These are phyloP conservation scores for Fusarium solani-melongenae DNA, from an alignment of 2,329 filamentous ascomycete genomes.

Conservation along the genomic window DNA sequence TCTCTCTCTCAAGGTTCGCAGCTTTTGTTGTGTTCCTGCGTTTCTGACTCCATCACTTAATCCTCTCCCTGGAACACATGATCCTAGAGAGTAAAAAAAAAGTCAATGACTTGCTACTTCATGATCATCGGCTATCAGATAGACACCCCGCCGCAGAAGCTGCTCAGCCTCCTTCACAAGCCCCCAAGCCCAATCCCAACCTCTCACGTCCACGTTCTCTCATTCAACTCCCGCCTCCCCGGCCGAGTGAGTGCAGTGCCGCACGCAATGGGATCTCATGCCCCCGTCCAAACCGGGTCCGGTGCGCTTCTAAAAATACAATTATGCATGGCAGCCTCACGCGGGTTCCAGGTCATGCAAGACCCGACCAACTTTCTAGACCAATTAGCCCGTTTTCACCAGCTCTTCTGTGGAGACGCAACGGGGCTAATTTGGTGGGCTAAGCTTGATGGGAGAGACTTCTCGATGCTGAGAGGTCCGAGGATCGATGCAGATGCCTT, in stretches of 20 bases:
- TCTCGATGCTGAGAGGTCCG: constrained; percentile 31
- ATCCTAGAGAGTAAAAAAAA: not conserved
- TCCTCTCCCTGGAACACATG: not conserved
- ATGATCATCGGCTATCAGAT: not conserved
- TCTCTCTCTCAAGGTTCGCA: not conserved
- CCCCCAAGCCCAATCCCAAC: not conserved
- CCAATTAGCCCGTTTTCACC: constrained; percentile 37
- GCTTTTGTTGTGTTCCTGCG: constrained; percentile 2
- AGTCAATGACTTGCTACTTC: not conserved
- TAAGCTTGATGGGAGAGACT: constrained; percentile 16
- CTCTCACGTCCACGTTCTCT: not conserved
- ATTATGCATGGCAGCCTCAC: constrained; percentile 41
- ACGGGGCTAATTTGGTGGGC: constrained; percentile 40
- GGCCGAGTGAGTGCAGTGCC: not conserved
- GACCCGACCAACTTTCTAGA: not conserved
- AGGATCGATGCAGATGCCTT: not conserved
- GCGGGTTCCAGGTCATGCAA: constrained; percentile 36
- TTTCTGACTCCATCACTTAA: not conserved
- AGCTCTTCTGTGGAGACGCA: constrained; percentile 21
- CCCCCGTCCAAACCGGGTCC: not conserved
- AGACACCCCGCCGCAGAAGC: not conserved
- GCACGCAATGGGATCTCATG: constrained; percentile 13
- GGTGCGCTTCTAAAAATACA: constrained; percentile 36
- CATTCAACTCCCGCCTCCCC: not conserved
- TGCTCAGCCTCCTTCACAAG: not conserved